Conservation (phyloP, 2,329 filamentous ascomycete genomes). For the Hirsutella thompsonii region DNA sequence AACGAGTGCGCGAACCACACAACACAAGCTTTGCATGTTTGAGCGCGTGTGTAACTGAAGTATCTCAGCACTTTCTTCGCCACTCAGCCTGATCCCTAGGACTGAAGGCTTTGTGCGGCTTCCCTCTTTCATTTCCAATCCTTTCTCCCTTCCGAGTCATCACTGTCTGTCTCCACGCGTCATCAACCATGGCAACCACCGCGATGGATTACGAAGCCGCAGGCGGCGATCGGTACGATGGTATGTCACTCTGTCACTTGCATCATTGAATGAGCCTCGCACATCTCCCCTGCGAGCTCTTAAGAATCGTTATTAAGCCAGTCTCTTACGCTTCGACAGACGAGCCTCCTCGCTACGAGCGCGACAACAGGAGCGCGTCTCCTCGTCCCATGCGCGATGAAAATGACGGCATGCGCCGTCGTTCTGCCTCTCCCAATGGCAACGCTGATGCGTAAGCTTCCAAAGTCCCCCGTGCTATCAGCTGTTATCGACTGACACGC, state of each 20-base stretch:
- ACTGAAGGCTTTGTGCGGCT: background rate
- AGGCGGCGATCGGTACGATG: conserved; percentile 54
- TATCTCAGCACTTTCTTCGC: background rate
- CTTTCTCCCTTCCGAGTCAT: background rate
- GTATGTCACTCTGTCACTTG: conserved; percentile 19
- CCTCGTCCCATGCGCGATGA: conserved; percentile 49
- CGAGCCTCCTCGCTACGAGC: conserved; percentile 52
- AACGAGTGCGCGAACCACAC: background rate
- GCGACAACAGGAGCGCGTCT: conserved; percentile 53
- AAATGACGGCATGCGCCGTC: conserved; percentile 43
- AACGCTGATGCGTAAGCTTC: conserved; percentile 21
- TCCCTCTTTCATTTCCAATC: background rate
- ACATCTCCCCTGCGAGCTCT: background rate
- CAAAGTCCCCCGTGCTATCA: too few species aligned
- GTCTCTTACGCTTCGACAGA: conserved; percentile 25
- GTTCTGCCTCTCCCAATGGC: conserved; percentile 47
- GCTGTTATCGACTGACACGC: too few species aligned
- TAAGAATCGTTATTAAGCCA: too few species aligned
- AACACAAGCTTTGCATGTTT: background rate
- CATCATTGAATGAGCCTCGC: background rate
- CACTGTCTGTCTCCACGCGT: background rate
- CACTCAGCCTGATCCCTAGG: background rate
- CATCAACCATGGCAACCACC: conserved; percentile 42
- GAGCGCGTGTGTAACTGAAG: background rate
- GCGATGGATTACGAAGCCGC: conserved; percentile 61